phyloP scores from a whole-genome alignment of 2,329 filamentous ascomycete genomes.

The Xylaria multiplex region DNA sequence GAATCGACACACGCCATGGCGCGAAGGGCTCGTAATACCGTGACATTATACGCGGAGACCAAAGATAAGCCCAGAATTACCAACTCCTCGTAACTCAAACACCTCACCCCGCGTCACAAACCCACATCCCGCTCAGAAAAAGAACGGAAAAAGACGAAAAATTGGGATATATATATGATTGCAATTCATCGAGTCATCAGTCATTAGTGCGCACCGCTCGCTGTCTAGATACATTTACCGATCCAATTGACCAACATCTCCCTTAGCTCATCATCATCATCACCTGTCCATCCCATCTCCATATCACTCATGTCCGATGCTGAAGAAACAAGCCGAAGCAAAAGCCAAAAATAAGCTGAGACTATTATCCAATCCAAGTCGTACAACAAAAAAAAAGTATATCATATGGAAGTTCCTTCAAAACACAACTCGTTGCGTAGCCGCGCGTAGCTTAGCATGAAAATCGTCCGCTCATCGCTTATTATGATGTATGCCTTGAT shows the following conservation, averaged over 20 bases:
- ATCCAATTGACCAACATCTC: constrained; percentile 8
- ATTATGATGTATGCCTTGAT: constrained; percentile 12
- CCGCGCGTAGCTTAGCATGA: constrained; percentile 4
- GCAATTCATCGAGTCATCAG: constrained; percentile 33
- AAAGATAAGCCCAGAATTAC: no score
- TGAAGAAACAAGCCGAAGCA: neutral
- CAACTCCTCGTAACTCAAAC: no score
- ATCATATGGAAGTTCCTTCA: neutral
- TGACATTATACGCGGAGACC: no score
- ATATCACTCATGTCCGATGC: neutral
- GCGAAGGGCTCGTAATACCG: no score
- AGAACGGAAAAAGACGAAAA: neutral
- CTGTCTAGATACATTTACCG: constrained; percentile 32
- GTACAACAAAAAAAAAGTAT: constrained; percentile 2
- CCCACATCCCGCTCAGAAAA: no score
- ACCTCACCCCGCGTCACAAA: neutral
- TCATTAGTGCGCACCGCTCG: constrained; percentile 25
- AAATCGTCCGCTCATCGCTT: constrained; percentile 13
- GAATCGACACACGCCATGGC: no score
- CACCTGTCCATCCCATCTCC: constrained; percentile 1
- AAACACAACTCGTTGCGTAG: neutral
- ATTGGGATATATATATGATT: constrained; percentile 1
- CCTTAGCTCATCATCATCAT: neutral
- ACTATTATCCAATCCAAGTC: constrained; percentile 13
- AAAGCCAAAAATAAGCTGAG: neutral